A percentile compares a stretch with the other conserved stretches of the same genome.
These are phyloP conservation scores for Helenozyma rhizophorensis DNA, from an alignment of 805 yeast genomes.

Conservation along the genomic window DNA sequence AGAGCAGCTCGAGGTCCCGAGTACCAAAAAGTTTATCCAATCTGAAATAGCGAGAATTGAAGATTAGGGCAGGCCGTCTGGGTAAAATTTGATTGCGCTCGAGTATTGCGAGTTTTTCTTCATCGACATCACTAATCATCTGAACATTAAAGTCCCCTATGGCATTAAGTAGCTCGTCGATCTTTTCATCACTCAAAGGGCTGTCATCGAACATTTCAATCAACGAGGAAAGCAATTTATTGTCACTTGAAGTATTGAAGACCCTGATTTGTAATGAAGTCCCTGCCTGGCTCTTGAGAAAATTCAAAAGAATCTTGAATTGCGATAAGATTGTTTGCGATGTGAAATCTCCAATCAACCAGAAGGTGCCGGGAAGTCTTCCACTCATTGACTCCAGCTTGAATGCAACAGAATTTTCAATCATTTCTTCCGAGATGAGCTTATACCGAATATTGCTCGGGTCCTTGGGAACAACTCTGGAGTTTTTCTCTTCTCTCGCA, in stretches of 20 bases:
- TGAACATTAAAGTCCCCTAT: constrained; percentile 11
- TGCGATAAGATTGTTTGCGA: constrained; percentile 38
- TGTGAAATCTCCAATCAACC: constrained; percentile 58
- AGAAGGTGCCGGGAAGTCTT: constrained; percentile 45
- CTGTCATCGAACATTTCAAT: constrained; percentile 10
- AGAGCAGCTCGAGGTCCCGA: constrained; percentile 32
- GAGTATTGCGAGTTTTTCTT: constrained; percentile 17
- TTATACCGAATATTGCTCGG: constrained; percentile 31
- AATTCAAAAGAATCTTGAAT: constrained; percentile 32
- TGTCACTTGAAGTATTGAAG: constrained; percentile 19
- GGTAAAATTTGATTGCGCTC: constrained; percentile 27
- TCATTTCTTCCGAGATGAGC: constrained; percentile 21
- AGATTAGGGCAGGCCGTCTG: constrained; percentile 36
- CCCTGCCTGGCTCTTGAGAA: constrained; percentile 17
- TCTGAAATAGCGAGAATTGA: constrained; percentile 54
- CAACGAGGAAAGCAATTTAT: constrained; percentile 2
- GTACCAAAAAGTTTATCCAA: constrained; percentile 18
- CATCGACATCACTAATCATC: constrained; percentile 2
- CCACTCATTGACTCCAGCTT: constrained; percentile 7
- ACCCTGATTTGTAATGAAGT: constrained; percentile 36
- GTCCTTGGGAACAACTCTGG: constrained; percentile 31
- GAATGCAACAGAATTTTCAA: constrained; percentile 21
- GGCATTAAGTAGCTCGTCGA: constrained; percentile 41
- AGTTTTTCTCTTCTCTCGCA: constrained; percentile 43
- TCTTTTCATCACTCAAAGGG: constrained; percentile 35